These are phyloP conservation scores for Globisporangium recalcitrans DNA, from an alignment of 352 stramenopile species.

Conservation along the genomic window DNA sequence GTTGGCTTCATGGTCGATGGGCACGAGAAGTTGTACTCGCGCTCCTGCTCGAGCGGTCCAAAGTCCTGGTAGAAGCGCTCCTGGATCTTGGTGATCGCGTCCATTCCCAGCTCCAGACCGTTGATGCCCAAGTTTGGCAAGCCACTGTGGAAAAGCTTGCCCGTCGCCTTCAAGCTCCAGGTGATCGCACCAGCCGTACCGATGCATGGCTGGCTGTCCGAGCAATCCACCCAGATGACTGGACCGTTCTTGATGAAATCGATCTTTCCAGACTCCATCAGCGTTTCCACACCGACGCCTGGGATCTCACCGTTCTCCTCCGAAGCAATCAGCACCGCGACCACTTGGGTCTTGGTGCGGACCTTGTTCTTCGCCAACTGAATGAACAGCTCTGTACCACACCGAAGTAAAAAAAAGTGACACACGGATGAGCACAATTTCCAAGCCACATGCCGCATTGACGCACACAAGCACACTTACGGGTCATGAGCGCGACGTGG, in stretches of 20 bases:
- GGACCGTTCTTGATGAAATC: conserved; percentile 91
- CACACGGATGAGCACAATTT: background rate
- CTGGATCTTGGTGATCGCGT: conserved; percentile 83
- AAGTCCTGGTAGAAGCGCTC: conserved; percentile 90
- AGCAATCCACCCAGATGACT: conserved; percentile 91
- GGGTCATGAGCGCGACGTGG: conserved; percentile 90
- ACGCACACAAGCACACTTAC: conserved; percentile 13
- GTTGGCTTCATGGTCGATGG: conserved; percentile 87
- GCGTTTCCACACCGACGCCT: conserved; percentile 85
- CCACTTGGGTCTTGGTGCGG: conserved; percentile 65
- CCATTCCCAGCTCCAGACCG: conserved; percentile 83
- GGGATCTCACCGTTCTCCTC: conserved; percentile 83
- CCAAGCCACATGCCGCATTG: background rate
- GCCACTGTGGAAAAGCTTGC: conserved; percentile 91
- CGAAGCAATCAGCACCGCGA: conserved; percentile 89
- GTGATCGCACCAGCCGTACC: conserved; percentile 84
- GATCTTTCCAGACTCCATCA: conserved; percentile 86
- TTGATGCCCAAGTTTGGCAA: conserved; percentile 89
- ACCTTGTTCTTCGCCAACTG: conserved; percentile 76
- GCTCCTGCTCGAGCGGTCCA: conserved; percentile 71
- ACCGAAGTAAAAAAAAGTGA: background rate
- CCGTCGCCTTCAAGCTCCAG: conserved; percentile 87
- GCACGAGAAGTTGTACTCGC: conserved; percentile 89
- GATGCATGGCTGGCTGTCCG: conserved; percentile 90
- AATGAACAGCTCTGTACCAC: conserved; percentile 43